Base-by-base conservation (phyloP, 2,329 filamentous ascomycete species). In the Elsinoe arachidis region DNA sequence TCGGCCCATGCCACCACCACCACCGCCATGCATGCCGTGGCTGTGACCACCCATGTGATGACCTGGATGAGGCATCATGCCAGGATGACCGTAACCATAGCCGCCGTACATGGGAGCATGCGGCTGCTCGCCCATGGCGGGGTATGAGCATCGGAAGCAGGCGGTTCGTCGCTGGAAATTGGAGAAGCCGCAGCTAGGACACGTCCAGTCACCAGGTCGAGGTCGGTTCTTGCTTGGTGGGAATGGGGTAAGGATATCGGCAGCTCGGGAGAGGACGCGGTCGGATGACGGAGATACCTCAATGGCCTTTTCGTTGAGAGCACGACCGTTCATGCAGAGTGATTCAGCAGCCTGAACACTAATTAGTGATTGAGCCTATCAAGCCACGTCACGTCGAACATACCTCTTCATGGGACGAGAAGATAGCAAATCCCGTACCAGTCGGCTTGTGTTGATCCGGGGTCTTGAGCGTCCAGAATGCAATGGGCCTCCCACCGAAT, bases 371-470 rank as follows among this genome's bases (percentile, higher is more conserved):
- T 23, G 35, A 17, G n/a, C 33, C 2, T 30, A 10, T 26, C 10
- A 35, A 19, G 6, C 2, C 26, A n/a, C 3, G 10, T 15, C 4
- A n/a, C 6, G 17, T 33, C 11, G 5, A 15, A 14, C 85, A 76
- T 77, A 96, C 91, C 85, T 99, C 93, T 79, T 99, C 93, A 70
- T 99, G 93, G 47, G 92, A 97, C 62, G 93, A 97, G 71, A 99
- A 99, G 58, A 99, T 92, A 52, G 93, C 93, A 73, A 99, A 99
- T 56, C 93, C 93, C 56, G 92, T 95, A 43, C 93, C 93, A 9
- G 93, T 99, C n/a, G 93, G 93, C 79, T 99, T 99, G 76, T 97
- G 93, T 76, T 97, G 93, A 74, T 99, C 93, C 2, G 93, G 93
- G 12, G 93, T 99, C 61, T 92, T 88, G 53, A 99, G 81, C 15